Percentiles rank a stretch among this genome's conserved stretches.
Conservation (phyloP, 129 eudicot genomes). For the Saussurea involucrata region DNA sequence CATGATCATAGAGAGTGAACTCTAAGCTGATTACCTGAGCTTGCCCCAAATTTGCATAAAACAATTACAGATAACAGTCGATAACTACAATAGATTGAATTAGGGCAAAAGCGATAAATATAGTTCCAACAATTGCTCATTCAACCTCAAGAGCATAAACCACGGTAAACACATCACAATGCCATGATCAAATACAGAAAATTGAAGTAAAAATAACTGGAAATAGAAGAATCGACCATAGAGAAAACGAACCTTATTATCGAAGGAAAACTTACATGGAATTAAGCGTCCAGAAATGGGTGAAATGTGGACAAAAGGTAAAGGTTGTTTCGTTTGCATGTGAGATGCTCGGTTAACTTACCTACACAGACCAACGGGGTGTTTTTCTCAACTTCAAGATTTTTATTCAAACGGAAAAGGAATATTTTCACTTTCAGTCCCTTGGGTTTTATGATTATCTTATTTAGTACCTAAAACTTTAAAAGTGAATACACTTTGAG, state of each 20-base stretch:
- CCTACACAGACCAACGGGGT: conserved; percentile 1
- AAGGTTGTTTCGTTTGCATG: conserved; percentile 24
- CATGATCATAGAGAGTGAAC: not conserved
- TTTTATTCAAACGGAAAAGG: not conserved
- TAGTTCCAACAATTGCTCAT: not conserved
- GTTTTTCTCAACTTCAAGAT: not conserved
- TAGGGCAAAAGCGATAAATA: not conserved
- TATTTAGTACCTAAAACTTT: not conserved
- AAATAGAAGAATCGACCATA: not conserved
- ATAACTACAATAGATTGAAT: not conserved
- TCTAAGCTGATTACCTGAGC: conserved; percentile 13
- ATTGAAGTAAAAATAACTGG: not conserved
- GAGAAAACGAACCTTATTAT: not conserved
- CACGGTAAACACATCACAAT: conserved; percentile 8
- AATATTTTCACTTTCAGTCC: conserved; percentile 10
- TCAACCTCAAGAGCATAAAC: not conserved
- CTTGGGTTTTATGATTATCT: not conserved
- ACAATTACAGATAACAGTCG: not conserved
- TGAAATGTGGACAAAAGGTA: conserved; percentile 26
- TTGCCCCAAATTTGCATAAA: conserved; percentile 2
- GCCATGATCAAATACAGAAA: not conserved
- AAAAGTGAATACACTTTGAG: not conserved
- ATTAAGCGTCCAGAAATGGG: conserved; percentile 9
- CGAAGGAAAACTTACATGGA: not conserved
- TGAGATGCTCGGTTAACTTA: conserved; percentile 23